Evolutionary conservation across 176 grass and related monocot genomes (phyloP).

Genomic region (Triticum urartu): DNA sequence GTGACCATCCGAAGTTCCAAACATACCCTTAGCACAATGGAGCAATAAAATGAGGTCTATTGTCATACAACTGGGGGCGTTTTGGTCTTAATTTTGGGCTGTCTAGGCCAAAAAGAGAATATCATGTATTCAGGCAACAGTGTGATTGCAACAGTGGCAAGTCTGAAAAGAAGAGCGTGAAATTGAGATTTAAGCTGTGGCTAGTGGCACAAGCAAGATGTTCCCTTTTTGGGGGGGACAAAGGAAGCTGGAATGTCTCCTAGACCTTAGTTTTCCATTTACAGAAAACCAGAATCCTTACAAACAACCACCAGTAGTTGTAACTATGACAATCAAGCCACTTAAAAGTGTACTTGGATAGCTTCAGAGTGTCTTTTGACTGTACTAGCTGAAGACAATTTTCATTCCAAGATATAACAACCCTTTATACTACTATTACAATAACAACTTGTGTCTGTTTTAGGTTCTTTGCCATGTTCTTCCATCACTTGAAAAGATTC

Average conservation of each 20-base stretch:
- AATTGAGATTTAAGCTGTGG: neutral
- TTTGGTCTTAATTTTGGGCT: neutral
- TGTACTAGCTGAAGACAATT: neutral
- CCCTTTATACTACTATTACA: slow-evolving; percentile 5
- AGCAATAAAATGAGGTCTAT: neutral
- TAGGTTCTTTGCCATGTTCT: slow-evolving; percentile 83
- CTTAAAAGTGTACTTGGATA: neutral
- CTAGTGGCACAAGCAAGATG: neutral
- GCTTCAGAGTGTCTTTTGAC: neutral
- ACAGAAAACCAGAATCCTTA: slow-evolving; percentile 10
- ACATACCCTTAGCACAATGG: too few relatives aligned
- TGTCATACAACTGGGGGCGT: neutral
- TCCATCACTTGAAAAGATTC: slow-evolving; percentile 93
- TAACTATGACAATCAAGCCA: neutral
- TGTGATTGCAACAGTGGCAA: neutral
- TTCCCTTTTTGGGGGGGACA: neutral
- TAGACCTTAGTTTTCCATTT: neutral
- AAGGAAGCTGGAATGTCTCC: neutral
- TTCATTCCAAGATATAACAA: slow-evolving; percentile 12
- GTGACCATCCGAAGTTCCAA: too few relatives aligned
- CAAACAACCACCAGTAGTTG: neutral
- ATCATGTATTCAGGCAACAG: neutral
- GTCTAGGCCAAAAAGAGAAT: neutral
- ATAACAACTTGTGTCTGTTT: slow-evolving; percentile 16
- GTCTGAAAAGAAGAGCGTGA: neutral